phyloP scores from a whole-genome alignment of 1,284 basidiomycete genomes.

The Tilletia indica region DNA sequence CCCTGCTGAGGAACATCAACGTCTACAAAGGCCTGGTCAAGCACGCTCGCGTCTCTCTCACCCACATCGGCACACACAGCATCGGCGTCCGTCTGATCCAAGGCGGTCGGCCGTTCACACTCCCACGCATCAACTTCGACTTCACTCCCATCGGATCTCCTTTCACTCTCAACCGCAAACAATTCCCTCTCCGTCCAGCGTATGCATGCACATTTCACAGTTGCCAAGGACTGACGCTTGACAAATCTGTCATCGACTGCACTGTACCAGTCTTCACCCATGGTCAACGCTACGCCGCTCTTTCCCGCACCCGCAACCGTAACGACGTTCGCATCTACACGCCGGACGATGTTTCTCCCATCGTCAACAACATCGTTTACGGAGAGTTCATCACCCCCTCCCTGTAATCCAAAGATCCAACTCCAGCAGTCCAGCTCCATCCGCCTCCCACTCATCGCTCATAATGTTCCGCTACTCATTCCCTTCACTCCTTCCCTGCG shows the following conservation, averaged over 20 bases:
- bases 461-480: too few species aligned
- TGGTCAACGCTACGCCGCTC: neutral
- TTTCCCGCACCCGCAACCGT: neutral
- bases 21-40: neutral
- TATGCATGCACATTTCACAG: neutral
- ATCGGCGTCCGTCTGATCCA: too few species aligned
- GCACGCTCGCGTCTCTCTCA: neutral
- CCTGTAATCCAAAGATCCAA: too few species aligned
- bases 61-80: too few species aligned
- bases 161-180: neutral
- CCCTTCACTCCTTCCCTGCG: too few species aligned
- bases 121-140: constrained; percentile 10
- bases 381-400: neutral
- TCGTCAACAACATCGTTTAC: neutral
- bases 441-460: too few species aligned
- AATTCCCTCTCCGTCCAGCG: neutral
- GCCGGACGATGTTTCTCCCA: neutral
- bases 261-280: neutral
- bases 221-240: neutral
- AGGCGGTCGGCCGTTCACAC: neutral
- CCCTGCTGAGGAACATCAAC: neutral
- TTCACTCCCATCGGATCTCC: neutral
- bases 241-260: neutral
- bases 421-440: too few species aligned
- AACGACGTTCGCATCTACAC: neutral